Conservation (phyloP, 1,284 basidiomycete species). For the Fomitopsis schrenkii region DNA sequence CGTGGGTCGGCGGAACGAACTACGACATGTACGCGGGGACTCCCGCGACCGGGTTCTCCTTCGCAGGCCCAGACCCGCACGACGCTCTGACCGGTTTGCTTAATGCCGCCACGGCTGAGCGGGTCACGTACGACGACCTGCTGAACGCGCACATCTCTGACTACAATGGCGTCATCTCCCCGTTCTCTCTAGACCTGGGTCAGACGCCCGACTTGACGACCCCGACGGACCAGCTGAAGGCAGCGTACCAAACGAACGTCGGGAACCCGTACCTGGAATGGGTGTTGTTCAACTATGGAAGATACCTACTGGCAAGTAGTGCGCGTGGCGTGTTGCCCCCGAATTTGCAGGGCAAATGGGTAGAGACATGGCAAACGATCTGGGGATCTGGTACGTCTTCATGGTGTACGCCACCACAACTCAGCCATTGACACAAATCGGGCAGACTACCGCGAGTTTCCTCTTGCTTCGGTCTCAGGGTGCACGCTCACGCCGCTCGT, state of each 20-base stretch:
- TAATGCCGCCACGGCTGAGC: constrained; percentile 22
- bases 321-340: constrained; percentile 60
- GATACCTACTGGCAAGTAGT: constrained; percentile 61
- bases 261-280: constrained; percentile 70
- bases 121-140: constrained; percentile 30
- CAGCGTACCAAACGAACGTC: constrained; percentile 46
- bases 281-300: constrained; percentile 69
- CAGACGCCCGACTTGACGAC: constrained; percentile 46
- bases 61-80: constrained; percentile 61
- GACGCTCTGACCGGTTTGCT: constrained; percentile 39
- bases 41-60: constrained; percentile 51
- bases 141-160: constrained; percentile 49
- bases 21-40: constrained; percentile 61
- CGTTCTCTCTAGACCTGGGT: constrained; percentile 57
- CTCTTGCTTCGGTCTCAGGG: background rate
- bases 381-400: constrained; percentile 58
- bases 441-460: constrained; percentile 55
- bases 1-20: constrained; percentile 70
- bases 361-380: constrained; percentile 42
- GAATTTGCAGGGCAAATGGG: constrained; percentile 76
- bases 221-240: constrained; percentile 56
- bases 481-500: background rate
- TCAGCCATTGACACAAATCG: background rate
- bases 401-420: background rate
- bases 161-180: constrained; percentile 37